Percentiles rank a stretch among this genome's conserved stretches.
These are phyloP conservation scores for Sequoiadendron giganteum DNA, from an alignment of 75 land plant genomes.

Conservation along the genomic window DNA sequence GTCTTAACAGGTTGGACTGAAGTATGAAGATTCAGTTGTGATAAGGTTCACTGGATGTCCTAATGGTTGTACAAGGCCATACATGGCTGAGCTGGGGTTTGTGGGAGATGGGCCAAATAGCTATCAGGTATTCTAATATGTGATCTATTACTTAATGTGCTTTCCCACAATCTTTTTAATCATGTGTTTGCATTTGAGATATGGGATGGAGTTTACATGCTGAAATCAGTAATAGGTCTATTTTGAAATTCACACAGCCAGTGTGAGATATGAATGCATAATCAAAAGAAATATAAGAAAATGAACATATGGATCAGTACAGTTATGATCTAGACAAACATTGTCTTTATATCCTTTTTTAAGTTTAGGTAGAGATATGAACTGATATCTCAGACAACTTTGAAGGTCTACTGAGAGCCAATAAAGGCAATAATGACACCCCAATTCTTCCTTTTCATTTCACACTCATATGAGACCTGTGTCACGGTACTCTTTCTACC, in stretches of 20 bases:
- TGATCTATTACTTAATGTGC: neutral
- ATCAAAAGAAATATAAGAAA: neutral
- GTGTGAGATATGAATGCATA: neutral
- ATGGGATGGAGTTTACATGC: neutral
- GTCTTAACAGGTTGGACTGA: conserved; percentile 72
- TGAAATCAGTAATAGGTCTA: neutral
- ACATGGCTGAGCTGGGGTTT: conserved; percentile 98
- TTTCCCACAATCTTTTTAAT: neutral
- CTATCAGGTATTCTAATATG: conserved; percentile 76
- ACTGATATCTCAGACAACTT: neutral
- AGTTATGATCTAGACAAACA: neutral
- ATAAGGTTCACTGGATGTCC: conserved; percentile 96
- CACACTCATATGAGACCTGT: neutral
- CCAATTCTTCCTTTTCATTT: neutral
- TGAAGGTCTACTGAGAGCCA: neutral
- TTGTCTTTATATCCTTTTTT: neutral
- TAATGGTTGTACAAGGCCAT: conserved; percentile 98
- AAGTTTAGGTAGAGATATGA: neutral
- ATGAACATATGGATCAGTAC: neutral
- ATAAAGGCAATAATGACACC: neutral
- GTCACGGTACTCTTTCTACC: too few species aligned
- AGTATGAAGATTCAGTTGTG: conserved; percentile 72
- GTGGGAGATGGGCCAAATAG: conserved; percentile 99
- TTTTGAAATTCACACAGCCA: neutral
- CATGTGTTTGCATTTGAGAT: neutral